Evolutionary conservation across 140 eudicot genomes (phyloP).

Genomic region (Anethum foeniculum): DNA sequence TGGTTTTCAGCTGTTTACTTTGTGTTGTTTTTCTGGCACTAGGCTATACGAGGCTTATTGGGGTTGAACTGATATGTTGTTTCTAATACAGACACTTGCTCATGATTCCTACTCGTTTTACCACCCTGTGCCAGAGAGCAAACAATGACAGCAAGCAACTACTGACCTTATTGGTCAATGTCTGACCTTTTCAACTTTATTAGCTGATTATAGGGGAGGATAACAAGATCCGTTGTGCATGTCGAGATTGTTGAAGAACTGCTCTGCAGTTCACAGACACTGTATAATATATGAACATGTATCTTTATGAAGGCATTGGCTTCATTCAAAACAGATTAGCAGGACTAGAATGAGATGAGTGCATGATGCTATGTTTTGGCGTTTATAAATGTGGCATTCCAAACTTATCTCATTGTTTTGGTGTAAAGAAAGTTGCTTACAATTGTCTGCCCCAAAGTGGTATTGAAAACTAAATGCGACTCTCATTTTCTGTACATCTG

Average conservation of each 20-base stretch:
- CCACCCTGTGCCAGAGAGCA: constrained; percentile 16
- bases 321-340: background rate
- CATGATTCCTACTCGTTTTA: constrained; percentile 78
- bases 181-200: background rate
- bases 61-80: background rate
- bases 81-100: constrained; percentile 70
- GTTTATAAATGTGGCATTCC: background rate
- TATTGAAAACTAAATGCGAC: background rate
- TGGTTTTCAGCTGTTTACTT: background rate
- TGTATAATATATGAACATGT: background rate
- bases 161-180: constrained; percentile 5
- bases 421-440: background rate
- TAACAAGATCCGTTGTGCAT: background rate
- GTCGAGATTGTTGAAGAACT: background rate
- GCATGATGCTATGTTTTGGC: background rate
- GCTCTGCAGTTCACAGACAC: background rate
- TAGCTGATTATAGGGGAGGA: background rate
- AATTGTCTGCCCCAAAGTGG: background rate
- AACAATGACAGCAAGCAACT: background rate
- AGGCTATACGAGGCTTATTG: background rate
- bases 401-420: background rate
- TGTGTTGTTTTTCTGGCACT: too few relatives aligned
- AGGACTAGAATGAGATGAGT: background rate
- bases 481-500: background rate
- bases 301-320: background rate